Conservation (phyloP, 2,329 filamentous ascomycete genomes). For the Akanthomyces dipterigenus region DNA sequence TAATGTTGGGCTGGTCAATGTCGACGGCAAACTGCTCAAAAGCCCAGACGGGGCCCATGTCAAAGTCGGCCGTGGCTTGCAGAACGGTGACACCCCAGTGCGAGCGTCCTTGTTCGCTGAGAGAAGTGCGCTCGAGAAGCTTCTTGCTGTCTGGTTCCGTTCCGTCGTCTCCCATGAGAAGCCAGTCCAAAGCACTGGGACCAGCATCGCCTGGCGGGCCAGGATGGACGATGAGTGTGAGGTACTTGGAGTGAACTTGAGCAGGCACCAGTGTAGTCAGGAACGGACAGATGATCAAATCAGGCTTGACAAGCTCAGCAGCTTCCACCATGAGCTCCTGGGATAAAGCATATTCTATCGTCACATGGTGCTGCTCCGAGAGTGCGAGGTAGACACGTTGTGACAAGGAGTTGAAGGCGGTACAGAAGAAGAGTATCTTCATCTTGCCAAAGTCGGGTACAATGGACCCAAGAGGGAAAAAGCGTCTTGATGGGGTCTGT, state of each 20-base stretch:
- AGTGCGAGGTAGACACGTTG: conserved; percentile 32
- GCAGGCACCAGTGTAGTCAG: conserved; percentile 31
- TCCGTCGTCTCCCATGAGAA: conserved; percentile 36
- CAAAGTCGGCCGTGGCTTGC: conserved; percentile 33
- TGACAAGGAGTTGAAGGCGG: conserved; percentile 37
- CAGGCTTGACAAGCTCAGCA: conserved; percentile 28
- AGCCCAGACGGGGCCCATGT: conserved; percentile 37
- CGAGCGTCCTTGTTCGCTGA: conserved; percentile 25
- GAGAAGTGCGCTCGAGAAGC: conserved; percentile 22
- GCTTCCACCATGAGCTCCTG: conserved; percentile 30
- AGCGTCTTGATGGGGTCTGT: background rate
- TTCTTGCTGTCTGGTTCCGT: conserved; percentile 23
- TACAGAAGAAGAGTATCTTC: conserved; percentile 37
- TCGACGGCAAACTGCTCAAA: conserved; percentile 35
- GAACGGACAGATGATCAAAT: conserved; percentile 37
- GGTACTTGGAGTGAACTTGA: conserved; percentile 28
- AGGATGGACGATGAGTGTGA: conserved; percentile 35
- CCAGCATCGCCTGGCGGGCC: conserved; percentile 36
- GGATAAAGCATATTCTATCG: conserved; percentile 32
- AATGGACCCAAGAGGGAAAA: background rate
- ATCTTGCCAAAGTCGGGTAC: conserved; percentile 17
- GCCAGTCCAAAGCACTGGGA: conserved; percentile 35
- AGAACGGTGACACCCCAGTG: conserved; percentile 35
- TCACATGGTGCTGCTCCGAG: conserved; percentile 28
- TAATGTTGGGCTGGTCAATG: conserved; percentile 32